phyloP scores from a whole-genome alignment of 768 basidiomycete species.

The Panaeolus papilionaceus region DNA sequence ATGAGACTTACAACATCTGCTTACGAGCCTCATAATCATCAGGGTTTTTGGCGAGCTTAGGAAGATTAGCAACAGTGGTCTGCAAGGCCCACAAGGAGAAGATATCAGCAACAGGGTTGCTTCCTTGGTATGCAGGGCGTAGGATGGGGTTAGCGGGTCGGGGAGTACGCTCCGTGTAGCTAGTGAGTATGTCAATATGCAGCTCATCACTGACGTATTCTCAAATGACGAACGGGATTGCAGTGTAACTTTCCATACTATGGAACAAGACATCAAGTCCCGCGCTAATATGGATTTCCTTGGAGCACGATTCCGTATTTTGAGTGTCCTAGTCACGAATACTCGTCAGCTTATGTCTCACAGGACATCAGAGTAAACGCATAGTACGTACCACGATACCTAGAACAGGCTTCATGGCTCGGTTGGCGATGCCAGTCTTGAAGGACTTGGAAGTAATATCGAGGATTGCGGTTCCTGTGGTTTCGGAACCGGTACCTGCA shows the following conservation, averaged over 20 bases:
- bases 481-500: conserved; percentile 92
- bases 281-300: conserved; percentile 92
- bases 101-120: conserved; percentile 94
- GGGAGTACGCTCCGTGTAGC: conserved; percentile 90
- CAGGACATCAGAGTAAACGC: background rate
- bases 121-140: conserved; percentile 92
- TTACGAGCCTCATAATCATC: conserved; percentile 83
- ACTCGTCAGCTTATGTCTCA: background rate
- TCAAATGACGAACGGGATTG: conserved; percentile 73
- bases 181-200: conserved; percentile 31
- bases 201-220: background rate
- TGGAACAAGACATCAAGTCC: conserved; percentile 97
- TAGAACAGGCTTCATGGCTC: conserved; percentile 88
- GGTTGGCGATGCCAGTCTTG: conserved; percentile 96
- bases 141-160: conserved; percentile 90
- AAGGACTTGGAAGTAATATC: conserved; percentile 91
- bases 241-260: conserved; percentile 92
- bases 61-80: conserved; percentile 88
- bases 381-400: conserved; percentile 65
- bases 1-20: conserved; percentile 81
- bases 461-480: conserved; percentile 93
- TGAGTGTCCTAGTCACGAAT: conserved; percentile 63
- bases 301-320: conserved; percentile 92
- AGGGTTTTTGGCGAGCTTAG: conserved; percentile 80
- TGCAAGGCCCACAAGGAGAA: conserved; percentile 95